A percentile compares a stretch with the other conserved stretches of the same genome.
These are phyloP conservation scores for Naganishia sp. DNA, from an alignment of 1,284 basidiomycete genomes.

Conservation along the genomic window DNA sequence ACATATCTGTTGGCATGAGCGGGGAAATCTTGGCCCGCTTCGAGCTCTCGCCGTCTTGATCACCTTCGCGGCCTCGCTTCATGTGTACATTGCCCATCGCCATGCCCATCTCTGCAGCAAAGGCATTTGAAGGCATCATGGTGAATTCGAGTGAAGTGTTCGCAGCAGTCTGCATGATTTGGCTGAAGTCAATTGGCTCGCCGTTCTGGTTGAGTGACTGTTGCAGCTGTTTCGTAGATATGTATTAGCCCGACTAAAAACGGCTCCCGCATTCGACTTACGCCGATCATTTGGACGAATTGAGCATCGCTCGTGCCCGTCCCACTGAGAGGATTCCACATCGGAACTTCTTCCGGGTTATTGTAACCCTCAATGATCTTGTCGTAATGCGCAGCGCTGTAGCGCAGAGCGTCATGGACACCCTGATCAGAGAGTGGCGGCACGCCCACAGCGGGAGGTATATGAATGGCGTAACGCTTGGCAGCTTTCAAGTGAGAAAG, in stretches of 20 bases:
- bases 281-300: conserved; percentile 26
- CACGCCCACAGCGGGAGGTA: conserved; percentile 70
- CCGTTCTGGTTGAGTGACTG: conserved; percentile 21
- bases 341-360: conserved; percentile 32
- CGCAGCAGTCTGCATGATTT: conserved; percentile 19
- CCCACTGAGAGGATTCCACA: conserved; percentile 48
- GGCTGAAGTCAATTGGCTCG: conserved; percentile 20
- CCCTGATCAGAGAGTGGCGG: conserved; percentile 67
- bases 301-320: conserved; percentile 49
- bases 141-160: conserved; percentile 22
- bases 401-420: conserved; percentile 57
- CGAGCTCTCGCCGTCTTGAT: conserved; percentile 13
- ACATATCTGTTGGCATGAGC: background rate
- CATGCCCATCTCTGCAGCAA: conserved; percentile 17
- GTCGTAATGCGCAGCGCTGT: conserved; percentile 39
- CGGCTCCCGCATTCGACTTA: background rate
- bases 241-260: background rate
- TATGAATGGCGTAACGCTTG: conserved; percentile 40
- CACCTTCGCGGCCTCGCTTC: conserved; percentile 11
- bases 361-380: conserved; percentile 21
- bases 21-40: conserved; percentile 11
- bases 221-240: background rate
- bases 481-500: conserved; percentile 26
- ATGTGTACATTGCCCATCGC: background rate
- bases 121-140: conserved; percentile 23